A percentile compares a stretch with the other conserved stretches of the same genome.
Conservation (phyloP, 306 rosid genomes). For the Cicer cuneatum region DNA sequence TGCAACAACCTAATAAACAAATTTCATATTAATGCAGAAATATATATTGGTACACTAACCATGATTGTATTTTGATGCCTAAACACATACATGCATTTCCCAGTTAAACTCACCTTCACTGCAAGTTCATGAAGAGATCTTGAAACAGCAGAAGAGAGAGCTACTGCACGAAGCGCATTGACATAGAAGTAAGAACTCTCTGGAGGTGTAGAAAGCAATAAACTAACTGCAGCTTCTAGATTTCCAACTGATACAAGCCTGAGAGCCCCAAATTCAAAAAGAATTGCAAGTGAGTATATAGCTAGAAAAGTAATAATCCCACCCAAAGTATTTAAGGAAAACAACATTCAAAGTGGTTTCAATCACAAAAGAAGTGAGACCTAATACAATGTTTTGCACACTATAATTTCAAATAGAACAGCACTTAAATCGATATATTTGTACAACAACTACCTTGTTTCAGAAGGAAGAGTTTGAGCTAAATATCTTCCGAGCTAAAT, state of each 20-base stretch:
- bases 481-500: constrained; percentile 27
- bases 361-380: constrained; percentile 31
- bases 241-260: constrained; percentile 94
- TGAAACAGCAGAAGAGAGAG: constrained; percentile 96
- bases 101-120: constrained; percentile 77
- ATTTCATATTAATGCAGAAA: constrained; percentile 38
- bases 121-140: constrained; percentile 94
- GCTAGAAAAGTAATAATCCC: constrained; percentile 38
- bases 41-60: constrained; percentile 31
- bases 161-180: constrained; percentile 94
- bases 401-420: constrained; percentile 27
- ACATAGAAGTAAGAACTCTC: constrained; percentile 92
- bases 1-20: constrained; percentile 80
- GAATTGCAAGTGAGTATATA: constrained; percentile 41
- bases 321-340: constrained; percentile 29
- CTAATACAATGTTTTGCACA: constrained; percentile 21
- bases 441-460: constrained; percentile 2
- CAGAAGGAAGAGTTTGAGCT: constrained; percentile 3
- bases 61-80: constrained; percentile 37
- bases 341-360: constrained; percentile 25
- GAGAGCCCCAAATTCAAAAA: constrained; percentile 42
- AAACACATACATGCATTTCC: constrained; percentile 39
- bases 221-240: constrained; percentile 92
- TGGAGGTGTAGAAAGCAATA: constrained; percentile 96
- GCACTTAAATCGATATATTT: constrained; percentile 12